Evolutionary conservation across 257 asterid species (phyloP).

Genomic region (Nicotiana attenuata): DNA sequence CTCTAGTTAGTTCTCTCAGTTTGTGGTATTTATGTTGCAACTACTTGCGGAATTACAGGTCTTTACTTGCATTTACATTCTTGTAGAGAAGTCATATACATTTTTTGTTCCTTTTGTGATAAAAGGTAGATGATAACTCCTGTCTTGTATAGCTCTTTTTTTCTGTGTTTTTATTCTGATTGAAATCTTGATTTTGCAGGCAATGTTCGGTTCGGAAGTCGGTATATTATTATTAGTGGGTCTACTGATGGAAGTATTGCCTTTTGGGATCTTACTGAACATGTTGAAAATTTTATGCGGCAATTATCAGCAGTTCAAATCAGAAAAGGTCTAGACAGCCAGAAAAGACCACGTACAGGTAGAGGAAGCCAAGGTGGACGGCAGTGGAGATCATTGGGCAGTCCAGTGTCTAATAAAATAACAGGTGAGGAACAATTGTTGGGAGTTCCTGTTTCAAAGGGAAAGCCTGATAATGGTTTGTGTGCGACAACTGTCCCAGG

Average conservation of each 20-base stretch:
- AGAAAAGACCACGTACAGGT: conserved; percentile 89
- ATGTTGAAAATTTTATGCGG: conserved; percentile 66
- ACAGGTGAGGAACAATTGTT: conserved; percentile 12
- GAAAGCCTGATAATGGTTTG: conserved; percentile 19
- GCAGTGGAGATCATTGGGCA: conserved; percentile 55
- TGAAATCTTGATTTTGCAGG: conserved; percentile 33
- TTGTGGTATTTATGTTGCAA: neutral
- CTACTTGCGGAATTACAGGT: neutral
- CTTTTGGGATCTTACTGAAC: conserved; percentile 81
- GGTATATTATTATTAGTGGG: conserved; percentile 71
- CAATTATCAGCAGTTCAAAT: conserved; percentile 45
- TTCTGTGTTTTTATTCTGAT: conserved; percentile 9
- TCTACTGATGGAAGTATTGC: conserved; percentile 89
- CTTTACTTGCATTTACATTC: conserved; percentile 3
- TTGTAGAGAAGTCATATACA: neutral
- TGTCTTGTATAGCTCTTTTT: neutral
- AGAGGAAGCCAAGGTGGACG: conserved; percentile 99
- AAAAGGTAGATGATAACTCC: neutral
- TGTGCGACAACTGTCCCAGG: conserved; percentile 18
- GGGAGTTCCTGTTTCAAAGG: conserved; percentile 20
- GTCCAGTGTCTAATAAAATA: conserved; percentile 37
- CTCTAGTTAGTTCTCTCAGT: neutral
- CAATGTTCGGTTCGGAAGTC: conserved; percentile 29
- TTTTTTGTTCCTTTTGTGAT: neutral
- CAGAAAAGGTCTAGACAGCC: conserved; percentile 53